phyloP scores from a whole-genome alignment of 345 rosid genomes.

The Rubroshorea leprosula region DNA sequence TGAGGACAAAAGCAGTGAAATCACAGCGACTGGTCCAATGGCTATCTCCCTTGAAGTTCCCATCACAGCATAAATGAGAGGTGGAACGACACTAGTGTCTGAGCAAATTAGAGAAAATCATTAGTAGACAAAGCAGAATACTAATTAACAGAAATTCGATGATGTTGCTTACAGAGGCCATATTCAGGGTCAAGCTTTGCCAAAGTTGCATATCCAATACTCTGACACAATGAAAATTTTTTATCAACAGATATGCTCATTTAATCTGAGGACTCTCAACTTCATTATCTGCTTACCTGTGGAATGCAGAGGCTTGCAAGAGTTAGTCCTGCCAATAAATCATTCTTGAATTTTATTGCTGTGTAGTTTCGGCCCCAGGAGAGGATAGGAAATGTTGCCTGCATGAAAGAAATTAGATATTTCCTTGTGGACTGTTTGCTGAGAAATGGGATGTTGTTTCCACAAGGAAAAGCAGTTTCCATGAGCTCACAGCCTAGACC shows the following conservation, averaged over 20 bases:
- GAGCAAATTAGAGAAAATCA: conserved; percentile 5
- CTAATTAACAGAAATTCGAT: not conserved
- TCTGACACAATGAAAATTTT: conserved; percentile 22
- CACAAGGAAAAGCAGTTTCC: conserved; percentile 27
- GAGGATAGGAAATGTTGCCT: conserved; percentile 54
- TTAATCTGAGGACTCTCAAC: not conserved
- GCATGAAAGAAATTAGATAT: conserved; percentile 24
- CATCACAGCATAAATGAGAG: conserved; percentile 73
- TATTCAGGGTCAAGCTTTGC: conserved; percentile 86
- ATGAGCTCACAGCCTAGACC: conserved; percentile 42
- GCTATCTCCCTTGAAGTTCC: conserved; percentile 86
- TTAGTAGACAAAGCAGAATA: not conserved
- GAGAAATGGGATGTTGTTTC: conserved; percentile 16
- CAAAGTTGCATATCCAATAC: conserved; percentile 82
- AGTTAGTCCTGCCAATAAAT: conserved; percentile 74
- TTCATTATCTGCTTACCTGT: conserved; percentile 36
- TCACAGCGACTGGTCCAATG: conserved; percentile 85
- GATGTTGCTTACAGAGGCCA: conserved; percentile 62
- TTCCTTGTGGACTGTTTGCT: conserved; percentile 19
- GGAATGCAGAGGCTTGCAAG: conserved; percentile 93
- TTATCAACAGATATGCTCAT: not conserved
- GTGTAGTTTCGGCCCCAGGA: conserved; percentile 53
- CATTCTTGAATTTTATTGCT: conserved; percentile 51
- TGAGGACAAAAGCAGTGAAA: conserved; percentile 61
- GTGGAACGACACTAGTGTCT: conserved; percentile 82